A percentile compares a stretch with the other conserved stretches of the same genome.
Conservation (phyloP, 225 moss, liverwort and hornwort genomes). For the Bryoerythrophyllum caledonicum region DNA sequence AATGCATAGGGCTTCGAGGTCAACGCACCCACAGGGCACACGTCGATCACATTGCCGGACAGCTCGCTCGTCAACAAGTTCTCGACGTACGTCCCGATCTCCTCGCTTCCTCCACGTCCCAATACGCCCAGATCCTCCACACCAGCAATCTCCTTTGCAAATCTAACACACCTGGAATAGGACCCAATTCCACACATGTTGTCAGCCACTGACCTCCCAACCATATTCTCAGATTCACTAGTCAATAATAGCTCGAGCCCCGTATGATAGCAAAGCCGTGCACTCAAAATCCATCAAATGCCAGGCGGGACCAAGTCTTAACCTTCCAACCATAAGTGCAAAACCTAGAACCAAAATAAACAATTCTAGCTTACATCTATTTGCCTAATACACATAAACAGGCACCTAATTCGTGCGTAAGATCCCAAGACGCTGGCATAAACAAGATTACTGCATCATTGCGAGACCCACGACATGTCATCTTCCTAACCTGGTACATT, state of each 20-base stretch:
- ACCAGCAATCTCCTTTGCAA: conserved; percentile 90
- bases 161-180: conserved; percentile 74
- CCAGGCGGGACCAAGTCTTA: background rate
- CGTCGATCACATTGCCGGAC: conserved; percentile 92
- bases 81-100: conserved; percentile 95
- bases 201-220: background rate
- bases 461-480: background rate
- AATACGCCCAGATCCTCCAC: conserved; percentile 94
- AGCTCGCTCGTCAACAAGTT: conserved; percentile 86
- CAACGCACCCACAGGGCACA: conserved; percentile 97
- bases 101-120: conserved; percentile 92
- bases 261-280: background rate
- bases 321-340: background rate
- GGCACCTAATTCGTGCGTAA: background rate
- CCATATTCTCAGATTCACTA: background rate
- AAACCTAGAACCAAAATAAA: background rate
- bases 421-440: background rate
- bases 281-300: background rate
- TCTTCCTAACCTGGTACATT: conserved; percentile 81
- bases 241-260: too few species aligned
- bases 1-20: conserved; percentile 91
- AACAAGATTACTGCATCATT: background rate
- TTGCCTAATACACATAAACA: background rate
- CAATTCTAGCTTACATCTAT: background rate
- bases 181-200: background rate